These are phyloP conservation scores for Chlamydomonas schloesseri DNA, from an alignment of 139 green algal genomes.

Conservation along the genomic window DNA sequence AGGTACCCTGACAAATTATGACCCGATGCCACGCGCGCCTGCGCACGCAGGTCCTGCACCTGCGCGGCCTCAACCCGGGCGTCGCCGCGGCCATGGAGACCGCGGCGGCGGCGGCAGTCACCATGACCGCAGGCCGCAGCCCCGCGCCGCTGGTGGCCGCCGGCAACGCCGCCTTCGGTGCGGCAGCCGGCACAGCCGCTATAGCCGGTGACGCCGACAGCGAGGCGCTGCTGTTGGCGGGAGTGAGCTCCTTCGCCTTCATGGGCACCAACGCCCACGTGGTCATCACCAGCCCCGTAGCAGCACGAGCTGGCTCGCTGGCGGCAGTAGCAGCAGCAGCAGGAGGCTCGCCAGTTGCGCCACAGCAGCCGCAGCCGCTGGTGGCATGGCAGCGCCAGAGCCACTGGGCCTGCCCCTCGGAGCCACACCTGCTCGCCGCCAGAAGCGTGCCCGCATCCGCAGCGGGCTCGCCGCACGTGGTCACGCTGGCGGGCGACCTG, in stretches of 20 bases:
- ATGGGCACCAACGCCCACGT: conserved; percentile 72
- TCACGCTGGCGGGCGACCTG: conserved; percentile 46
- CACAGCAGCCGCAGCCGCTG: no score
- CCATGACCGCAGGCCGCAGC: not conserved
- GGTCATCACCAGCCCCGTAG: conserved; percentile 2
- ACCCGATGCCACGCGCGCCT: no score
- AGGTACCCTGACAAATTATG: no score
- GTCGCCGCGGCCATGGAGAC: conserved; percentile 15
- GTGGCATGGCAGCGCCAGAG: conserved; percentile 3
- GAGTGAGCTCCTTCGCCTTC: conserved; percentile 71
- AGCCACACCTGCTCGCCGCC: conserved; percentile 25
- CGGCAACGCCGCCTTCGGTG: no score
- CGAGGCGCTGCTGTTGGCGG: conserved; percentile 14
- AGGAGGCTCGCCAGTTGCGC: no score
- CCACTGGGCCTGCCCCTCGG: conserved; percentile 16
- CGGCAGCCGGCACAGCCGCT: no score
- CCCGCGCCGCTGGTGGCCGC: not conserved
- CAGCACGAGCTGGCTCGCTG: no score
- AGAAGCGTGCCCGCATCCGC: not conserved
- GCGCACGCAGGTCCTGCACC: conserved; percentile 67
- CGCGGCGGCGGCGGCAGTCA: not conserved
- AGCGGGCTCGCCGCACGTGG: no score
- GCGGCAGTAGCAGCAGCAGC: no score
- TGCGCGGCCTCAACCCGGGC: conserved; percentile 70
- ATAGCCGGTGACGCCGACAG: no score